phyloP scores from a whole-genome alignment of 176 grass and related monocot genomes.

The Rhipidocladum racemiflorum region DNA sequence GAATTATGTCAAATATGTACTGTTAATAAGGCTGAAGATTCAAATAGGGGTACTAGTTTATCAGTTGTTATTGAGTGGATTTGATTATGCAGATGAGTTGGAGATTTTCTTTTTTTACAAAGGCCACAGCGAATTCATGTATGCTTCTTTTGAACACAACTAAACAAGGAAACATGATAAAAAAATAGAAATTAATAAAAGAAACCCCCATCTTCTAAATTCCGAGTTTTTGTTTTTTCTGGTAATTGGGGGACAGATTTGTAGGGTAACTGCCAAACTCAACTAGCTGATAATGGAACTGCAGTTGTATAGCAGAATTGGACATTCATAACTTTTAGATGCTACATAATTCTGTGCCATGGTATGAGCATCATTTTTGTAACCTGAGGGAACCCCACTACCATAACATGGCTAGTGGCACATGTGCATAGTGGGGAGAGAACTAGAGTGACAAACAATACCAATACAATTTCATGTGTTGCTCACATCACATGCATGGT shows the following conservation, averaged over 20 bases:
- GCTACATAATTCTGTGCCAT: not conserved
- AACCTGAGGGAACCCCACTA: not conserved
- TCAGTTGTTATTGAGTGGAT: not conserved
- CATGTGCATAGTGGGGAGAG: slow-evolving; percentile 15
- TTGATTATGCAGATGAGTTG: not conserved
- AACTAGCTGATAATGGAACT: not conserved
- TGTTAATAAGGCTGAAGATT: not conserved
- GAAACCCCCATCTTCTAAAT: not conserved
- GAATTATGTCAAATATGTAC: not conserved
- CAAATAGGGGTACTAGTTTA: not conserved
- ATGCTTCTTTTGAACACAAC: not conserved
- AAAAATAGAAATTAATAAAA: slow-evolving; percentile 9
- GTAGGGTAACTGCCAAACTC: not conserved
- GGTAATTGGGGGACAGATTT: not conserved
- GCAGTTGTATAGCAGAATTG: not conserved
- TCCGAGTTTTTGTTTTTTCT: not conserved
- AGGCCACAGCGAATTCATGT: not conserved
- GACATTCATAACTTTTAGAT: not conserved
- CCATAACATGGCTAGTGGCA: not conserved
- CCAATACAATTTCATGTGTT: not conserved
- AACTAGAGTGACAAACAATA: not conserved
- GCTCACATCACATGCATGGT: slow-evolving; percentile 1
- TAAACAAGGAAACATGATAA: not conserved
- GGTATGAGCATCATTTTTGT: not conserved
- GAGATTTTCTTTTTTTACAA: not conserved